phyloP scores from a whole-genome alignment of 108 stramenopile genomes.

The Cylindrotheca closterium region DNA sequence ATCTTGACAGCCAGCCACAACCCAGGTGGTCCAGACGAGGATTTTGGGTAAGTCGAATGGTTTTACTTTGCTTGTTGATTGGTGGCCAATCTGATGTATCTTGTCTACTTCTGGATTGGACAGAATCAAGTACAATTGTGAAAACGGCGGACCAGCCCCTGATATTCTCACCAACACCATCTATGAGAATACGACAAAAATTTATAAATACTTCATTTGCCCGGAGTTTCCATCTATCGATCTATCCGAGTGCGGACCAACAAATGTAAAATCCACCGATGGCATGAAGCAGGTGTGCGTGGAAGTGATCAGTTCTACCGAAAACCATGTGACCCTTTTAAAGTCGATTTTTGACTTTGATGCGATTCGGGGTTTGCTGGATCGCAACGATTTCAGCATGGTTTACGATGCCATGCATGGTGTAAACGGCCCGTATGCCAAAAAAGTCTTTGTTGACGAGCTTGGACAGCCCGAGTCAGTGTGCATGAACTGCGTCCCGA shows the following conservation, averaged over 20 bases:
- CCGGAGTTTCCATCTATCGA: constrained; percentile 91
- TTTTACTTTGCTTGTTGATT: not conserved
- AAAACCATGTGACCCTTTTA: constrained; percentile 87
- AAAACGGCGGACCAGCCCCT: constrained; percentile 98
- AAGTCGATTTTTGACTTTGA: constrained; percentile 96
- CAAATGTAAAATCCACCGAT: constrained; percentile 67
- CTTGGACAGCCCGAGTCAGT: constrained; percentile 83
- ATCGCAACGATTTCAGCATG: constrained; percentile 93
- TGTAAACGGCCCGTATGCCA: constrained; percentile 97
- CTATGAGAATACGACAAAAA: constrained; percentile 84
- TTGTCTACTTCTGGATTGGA: too few species aligned
- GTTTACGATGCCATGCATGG: constrained; percentile 99
- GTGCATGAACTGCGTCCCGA: constrained; percentile 87
- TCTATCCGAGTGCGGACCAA: constrained; percentile 68
- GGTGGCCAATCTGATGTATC: not conserved
- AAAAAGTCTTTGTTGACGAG: constrained; percentile 93
- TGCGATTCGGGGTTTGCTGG: constrained; percentile 90
- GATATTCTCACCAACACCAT: constrained; percentile 92
- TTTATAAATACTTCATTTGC: constrained; percentile 91
- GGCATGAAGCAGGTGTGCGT: constrained; percentile 82
- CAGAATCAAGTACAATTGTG: constrained; percentile 98
- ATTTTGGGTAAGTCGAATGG: constrained; percentile 75
- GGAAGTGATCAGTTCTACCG: constrained; percentile 87
- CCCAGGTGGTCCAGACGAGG: constrained; percentile 99
- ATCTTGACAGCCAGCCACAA: constrained; percentile 99